Base-by-base conservation (phyloP, 1,284 basidiomycete species). In the Sporisorium reilianum region DNA sequence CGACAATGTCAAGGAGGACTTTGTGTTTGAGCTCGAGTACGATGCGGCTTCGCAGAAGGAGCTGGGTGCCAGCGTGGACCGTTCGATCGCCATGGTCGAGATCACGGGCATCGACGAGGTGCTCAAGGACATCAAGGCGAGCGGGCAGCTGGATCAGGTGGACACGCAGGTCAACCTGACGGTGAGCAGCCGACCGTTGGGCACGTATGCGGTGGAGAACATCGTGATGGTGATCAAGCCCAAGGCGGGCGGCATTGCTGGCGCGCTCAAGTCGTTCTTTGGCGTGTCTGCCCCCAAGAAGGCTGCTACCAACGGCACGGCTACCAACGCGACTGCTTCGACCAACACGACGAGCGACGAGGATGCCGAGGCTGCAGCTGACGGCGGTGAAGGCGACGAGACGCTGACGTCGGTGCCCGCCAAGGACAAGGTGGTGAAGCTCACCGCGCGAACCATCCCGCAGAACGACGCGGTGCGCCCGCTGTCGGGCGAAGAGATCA, bases 91-190 rank as follows among this genome's bases (percentile, higher is more conserved):
- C 36, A 68, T 64, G 55, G 63, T 81, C 48, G 75, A 75, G 51
- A 52, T 84, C 23, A 57, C 49, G 9, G 82, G 79, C 22, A 78
- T 84, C 54, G 60, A 70, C 16, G 73, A 75, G 11, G 53, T 50
- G 38, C 74, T 84, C 34, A 68, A 61, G 23, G 75, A 72, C 22
- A 68, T 84, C 66, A 76, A 76, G 53, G 64, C 60, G 36, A 58
- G 50, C 25, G 72, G 72, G 22, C 74, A 82, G 63, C 57, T 84
- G 44, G 63, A 65, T 26, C 68, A 77, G 48, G 78, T 84, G 20
- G 75, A 83, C n/a, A 77, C 77, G 14, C 42, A 61, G 3, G 64
- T 83, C 53, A 84, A 84, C 54, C n/a, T 81, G 16, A 80, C 81
- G 8, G 40, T 84, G 2, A 56, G 55, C 50, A 76, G 63, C 52